phyloP scores from a whole-genome alignment of 345 rosid species.

The Eucalyptus polyanthemos region DNA sequence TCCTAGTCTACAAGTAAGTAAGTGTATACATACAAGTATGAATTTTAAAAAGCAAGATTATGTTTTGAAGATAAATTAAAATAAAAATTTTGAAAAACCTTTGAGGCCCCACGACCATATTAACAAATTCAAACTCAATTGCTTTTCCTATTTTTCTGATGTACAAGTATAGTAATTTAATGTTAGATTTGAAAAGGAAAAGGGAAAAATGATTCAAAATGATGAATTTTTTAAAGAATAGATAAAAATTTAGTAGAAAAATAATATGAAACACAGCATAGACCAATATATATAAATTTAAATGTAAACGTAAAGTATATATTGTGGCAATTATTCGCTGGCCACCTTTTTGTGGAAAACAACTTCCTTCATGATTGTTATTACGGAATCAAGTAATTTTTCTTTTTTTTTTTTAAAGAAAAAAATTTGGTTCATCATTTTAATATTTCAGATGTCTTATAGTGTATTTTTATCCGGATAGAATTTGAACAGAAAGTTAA shows the following conservation, averaged over 20 bases:
- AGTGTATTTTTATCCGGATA: neutral
- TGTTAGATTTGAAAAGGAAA: neutral
- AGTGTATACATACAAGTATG: neutral
- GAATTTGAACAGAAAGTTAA: neutral
- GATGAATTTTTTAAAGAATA: neutral
- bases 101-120: neutral
- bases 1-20: neutral
- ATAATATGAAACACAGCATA: neutral
- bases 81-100: neutral
- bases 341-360: neutral
- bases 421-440: neutral
- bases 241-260: neutral
- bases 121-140: neutral
- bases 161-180: neutral
- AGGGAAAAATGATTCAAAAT: neutral
- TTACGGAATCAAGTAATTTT: neutral
- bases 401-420: neutral
- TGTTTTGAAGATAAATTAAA: neutral
- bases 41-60: neutral
- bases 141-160: neutral
- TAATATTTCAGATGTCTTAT: neutral
- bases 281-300: neutral
- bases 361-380: neutral
- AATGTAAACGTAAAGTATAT: neutral
- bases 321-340: neutral